phyloP scores from a whole-genome alignment of 2,329 filamentous ascomycete species.

The Akanthomyces dipterigenus region DNA sequence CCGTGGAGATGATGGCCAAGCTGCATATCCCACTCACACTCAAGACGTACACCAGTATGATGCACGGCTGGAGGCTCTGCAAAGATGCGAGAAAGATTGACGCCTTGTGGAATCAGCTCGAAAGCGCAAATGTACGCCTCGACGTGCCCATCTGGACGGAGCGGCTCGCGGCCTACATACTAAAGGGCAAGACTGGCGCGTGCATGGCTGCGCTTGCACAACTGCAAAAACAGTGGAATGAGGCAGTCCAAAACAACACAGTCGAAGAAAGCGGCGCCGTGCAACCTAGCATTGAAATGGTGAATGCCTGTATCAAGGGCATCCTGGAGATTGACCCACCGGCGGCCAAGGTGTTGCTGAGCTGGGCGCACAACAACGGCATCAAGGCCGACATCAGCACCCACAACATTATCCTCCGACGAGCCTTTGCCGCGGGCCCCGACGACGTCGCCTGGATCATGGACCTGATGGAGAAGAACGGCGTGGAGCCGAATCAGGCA shows the following conservation, averaged over 20 bases:
- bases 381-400: conserved; percentile 51
- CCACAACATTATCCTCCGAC: conserved; percentile 64
- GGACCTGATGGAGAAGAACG: conserved; percentile 48
- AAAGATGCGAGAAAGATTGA: conserved; percentile 55
- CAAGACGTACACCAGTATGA: conserved; percentile 65
- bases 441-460: conserved; percentile 48
- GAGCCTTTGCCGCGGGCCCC: conserved; percentile 44
- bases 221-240: conserved; percentile 56
- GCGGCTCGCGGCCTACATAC: conserved; percentile 60
- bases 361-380: conserved; percentile 50
- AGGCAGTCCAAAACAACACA: conserved; percentile 23
- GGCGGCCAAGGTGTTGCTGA: conserved; percentile 47
- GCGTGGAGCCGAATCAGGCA: conserved; percentile 53
- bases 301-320: conserved; percentile 65
- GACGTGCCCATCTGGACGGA: conserved; percentile 65
- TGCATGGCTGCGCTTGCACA: conserved; percentile 60
- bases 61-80: conserved; percentile 60
- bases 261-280: conserved; percentile 34
- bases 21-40: conserved; percentile 51
- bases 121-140: conserved; percentile 48
- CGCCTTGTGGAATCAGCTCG: conserved; percentile 60
- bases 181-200: conserved; percentile 42
- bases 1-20: conserved; percentile 36
- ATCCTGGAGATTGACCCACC: conserved; percentile 46
- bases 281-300: conserved; percentile 53